These are phyloP conservation scores for Aureobasidium sp. DNA, from an alignment of 2,329 filamentous ascomycete genomes.

Conservation along the genomic window DNA sequence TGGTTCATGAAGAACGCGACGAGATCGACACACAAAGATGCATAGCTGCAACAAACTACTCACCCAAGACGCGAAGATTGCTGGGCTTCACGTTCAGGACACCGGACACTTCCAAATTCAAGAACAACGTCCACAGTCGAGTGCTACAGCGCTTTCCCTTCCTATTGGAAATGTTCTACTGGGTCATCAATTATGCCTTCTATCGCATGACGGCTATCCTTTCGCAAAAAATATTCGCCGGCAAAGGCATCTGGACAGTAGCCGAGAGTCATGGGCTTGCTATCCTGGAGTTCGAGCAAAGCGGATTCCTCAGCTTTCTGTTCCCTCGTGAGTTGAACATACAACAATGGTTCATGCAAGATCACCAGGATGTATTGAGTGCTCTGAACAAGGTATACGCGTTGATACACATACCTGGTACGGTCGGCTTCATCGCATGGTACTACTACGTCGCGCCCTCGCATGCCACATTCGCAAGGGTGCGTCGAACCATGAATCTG, in stretches of 20 bases:
- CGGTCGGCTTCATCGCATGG: slow-evolving; percentile 56
- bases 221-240: slow-evolving; percentile 46
- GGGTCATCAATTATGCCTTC: slow-evolving; percentile 58
- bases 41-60: slow-evolving; percentile 33
- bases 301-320: slow-evolving; percentile 43
- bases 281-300: slow-evolving; percentile 50
- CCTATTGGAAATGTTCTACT: slow-evolving; percentile 68
- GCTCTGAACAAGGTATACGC: slow-evolving; percentile 54
- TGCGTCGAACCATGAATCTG: slow-evolving; percentile 42
- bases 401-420: slow-evolving; percentile 54
- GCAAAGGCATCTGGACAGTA: slow-evolving; percentile 48
- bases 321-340: slow-evolving; percentile 49
- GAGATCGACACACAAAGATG: slow-evolving; percentile 31
- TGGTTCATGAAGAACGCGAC: slow-evolving; percentile 31
- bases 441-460: slow-evolving; percentile 55
- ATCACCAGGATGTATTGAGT: slow-evolving; percentile 47
- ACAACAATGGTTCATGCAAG: slow-evolving; percentile 51
- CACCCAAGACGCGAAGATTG: slow-evolving; percentile 45
- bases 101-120: slow-evolving; percentile 57
- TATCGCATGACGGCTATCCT: slow-evolving; percentile 54
- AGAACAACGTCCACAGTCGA: slow-evolving; percentile 53
- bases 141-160: slow-evolving; percentile 63
- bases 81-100: slow-evolving; percentile 47
- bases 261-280: slow-evolving; percentile 50
- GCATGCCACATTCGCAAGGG: slow-evolving; percentile 38